These are phyloP conservation scores for Aegilops bicornis DNA, from an alignment of 176 grass and related monocot species.

Conservation along the genomic window DNA sequence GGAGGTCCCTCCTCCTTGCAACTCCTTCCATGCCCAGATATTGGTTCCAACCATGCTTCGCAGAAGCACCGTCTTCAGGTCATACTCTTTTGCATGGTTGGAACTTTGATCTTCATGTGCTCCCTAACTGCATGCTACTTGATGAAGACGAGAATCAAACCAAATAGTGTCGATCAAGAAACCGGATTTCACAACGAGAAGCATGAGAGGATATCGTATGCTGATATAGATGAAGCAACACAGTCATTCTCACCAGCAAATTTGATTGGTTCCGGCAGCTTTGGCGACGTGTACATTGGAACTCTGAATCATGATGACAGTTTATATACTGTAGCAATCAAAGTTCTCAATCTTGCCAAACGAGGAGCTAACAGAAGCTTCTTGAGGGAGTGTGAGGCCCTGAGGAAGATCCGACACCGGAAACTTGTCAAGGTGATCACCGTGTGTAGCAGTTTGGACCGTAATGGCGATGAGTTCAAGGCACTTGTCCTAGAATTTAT, in stretches of 20 bases:
- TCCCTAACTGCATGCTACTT: not conserved
- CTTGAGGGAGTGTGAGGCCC: not conserved
- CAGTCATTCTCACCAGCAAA: conserved; percentile 10
- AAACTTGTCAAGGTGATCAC: not conserved
- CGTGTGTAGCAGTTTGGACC: not conserved
- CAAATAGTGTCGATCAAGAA: not conserved
- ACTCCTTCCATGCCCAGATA: not conserved
- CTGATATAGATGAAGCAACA: conserved; percentile 5
- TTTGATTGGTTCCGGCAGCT: not conserved
- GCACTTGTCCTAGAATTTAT: conserved; percentile 24
- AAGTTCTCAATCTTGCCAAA: not conserved
- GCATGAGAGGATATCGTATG: conserved; percentile 26
- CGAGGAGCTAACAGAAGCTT: not conserved
- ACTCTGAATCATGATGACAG: not conserved
- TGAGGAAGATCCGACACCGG: not conserved
- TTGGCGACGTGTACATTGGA: conserved; percentile 17
- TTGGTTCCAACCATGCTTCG: not conserved
- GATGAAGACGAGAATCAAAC: not conserved
- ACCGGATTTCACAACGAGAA: not conserved
- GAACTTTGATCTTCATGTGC: not conserved
- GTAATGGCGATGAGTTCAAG: not conserved
- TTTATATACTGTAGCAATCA: not conserved
- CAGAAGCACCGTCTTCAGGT: not conserved
- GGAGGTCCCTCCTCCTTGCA: conserved; percentile 14
- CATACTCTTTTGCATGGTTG: conserved; percentile 6